Evolutionary conservation across 176 grass and related monocot genomes (phyloP).

Genomic region (Urochloa ruziziensis): DNA sequence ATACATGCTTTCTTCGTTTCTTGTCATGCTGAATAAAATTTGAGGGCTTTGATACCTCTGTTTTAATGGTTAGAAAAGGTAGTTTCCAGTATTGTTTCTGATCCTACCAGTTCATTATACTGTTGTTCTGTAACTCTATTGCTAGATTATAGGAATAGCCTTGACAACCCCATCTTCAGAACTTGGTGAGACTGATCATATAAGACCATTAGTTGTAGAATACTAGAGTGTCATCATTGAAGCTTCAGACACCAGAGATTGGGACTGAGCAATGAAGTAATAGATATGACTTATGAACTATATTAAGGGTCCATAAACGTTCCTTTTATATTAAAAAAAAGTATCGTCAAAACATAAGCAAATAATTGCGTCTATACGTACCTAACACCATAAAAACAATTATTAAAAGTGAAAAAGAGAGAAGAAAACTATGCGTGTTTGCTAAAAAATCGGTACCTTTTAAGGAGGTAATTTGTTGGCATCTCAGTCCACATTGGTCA

Average conservation of each 20-base stretch:
- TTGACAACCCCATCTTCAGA: slow-evolving; percentile 8
- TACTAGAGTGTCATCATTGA: not conserved
- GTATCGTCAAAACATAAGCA: not conserved
- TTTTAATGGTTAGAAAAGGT: not conserved
- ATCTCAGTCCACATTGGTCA: not conserved
- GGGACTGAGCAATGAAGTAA: slow-evolving; percentile 4
- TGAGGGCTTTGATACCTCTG: not conserved
- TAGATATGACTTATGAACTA: not conserved
- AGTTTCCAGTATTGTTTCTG: slow-evolving; percentile 2
- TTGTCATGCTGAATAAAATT: slow-evolving; percentile 2
- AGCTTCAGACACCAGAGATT: not conserved
- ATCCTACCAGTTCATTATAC: not conserved
- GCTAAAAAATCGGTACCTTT: not conserved
- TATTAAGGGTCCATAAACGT: not conserved
- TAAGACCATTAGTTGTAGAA: not conserved
- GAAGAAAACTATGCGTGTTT: not conserved
- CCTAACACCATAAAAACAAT: not conserved
- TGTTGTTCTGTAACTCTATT: not conserved
- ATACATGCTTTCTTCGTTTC: slow-evolving; percentile 14
- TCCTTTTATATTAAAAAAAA: not conserved
- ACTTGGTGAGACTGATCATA: not conserved
- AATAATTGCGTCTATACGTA: slow-evolving; percentile 1
- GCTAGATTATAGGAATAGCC: slow-evolving; percentile 7
- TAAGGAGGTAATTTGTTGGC: not conserved
- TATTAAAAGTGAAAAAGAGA: not conserved